Base-by-base conservation (phyloP, 805 yeast species). In the Nakazawaea populi region DNA sequence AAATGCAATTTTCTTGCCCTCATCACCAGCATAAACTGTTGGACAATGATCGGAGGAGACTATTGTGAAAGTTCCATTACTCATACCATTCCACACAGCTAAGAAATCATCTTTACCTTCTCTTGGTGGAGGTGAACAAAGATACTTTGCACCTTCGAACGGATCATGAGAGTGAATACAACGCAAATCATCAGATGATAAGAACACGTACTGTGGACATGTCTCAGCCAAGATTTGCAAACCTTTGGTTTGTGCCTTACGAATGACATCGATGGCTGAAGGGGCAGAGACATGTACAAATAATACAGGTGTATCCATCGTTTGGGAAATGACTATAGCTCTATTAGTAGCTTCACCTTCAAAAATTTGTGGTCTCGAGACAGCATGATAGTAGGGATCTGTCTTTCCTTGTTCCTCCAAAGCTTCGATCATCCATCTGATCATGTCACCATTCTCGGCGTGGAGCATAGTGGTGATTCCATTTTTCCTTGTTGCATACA, bases 61-160 rank as follows among this genome's bases (percentile, higher is more conserved):
- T 18, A 57, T 52, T 6, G 58, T 55, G 38, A 57, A 57, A 1
- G 60, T 55, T 3, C 60, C 60, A 46, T 57, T 56, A 10, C 32
- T n/a, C 28, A 55, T 37, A 6, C 53, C 54, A 29, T 49, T 53
- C 58, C 58, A 57, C n/a, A 55, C 54, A 4, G 48, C 55, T 11
- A 39, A 52, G 32, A 49, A 46, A 42, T 57, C 60, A 9, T 46
- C 51, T 30, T 55, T 46, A 30, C 42, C 48, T 34, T 54, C 56
- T 44, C 60, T 52, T 24, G 55, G 52, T 14, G 60, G 60, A 4
- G 60, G 60, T 2, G 57, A 54, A 37, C 60, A 56, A n/a, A 56
- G 52, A 42, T 54, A 56, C 29, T 55, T 55, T 18, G 60, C 56
- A 14, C 60, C 60, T 51, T 55, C 60, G 39, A 55, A 56, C 1